Evolutionary conservation across 345 rosid species (phyloP), one percentile per base, ranked within the genome.

Genomic region (Physaria fendleri): DNA sequence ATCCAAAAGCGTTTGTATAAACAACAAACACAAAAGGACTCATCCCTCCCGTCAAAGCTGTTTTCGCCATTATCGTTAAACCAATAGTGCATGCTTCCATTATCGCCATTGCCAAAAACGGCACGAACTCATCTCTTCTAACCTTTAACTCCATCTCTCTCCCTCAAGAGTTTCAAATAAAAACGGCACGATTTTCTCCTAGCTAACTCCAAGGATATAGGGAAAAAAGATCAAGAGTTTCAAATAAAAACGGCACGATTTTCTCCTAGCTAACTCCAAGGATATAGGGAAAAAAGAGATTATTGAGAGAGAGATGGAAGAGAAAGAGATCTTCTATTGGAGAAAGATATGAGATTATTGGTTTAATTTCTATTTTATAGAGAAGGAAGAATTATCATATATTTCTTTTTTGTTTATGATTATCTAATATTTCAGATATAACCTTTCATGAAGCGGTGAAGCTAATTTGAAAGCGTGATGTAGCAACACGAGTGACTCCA

Each of bases 11-110:
- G 40, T 87, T 87, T 2, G 88, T 81, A 44, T 85, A 83, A 6
- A 78, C 82, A 15, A 81, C 79, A 70, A 90, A 90, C 30, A 90
- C 90, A 50, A 78, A 90, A 56, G 90, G 95, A 49, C 87, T 90
- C 79, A 81, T 56, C n/a, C 97, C 95, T 48, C 74, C 66, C 5
- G 80, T 66, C 51, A 90, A 58, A 25, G 75, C 82, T 1, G 87
- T 77, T 66, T 83, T 85, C 0, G 87, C 84, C 81, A 85, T 11
- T 16, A 85, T 84, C 1, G 95, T 89, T 12, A 89, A 59, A 56
- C 69, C 91, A 25, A 84, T 78, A 12, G 95, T 81, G 71, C 84
- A 75, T 16, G 84, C 95, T n/a, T 89, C 89, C 83, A 81, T 74
- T 53, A 73, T 54, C 67, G 83, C 77, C 97, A 86, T 86, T 71